A percentile compares a stretch with the other conserved stretches of the same genome.
These are phyloP conservation scores for Plasmodium billcollinsi DNA, from an alignment of 169 alveolate species.

Conservation along the genomic window DNA sequence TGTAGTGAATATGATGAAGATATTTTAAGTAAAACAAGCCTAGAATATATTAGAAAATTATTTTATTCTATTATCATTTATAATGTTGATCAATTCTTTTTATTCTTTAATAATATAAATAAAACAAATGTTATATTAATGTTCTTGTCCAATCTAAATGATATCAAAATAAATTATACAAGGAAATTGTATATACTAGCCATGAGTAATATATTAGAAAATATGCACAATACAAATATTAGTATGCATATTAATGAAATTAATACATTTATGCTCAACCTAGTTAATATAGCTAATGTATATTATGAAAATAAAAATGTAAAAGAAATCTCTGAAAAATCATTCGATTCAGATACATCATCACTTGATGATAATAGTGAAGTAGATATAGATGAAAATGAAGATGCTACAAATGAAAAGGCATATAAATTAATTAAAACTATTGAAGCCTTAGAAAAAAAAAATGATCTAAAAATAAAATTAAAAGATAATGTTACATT, in stretches of 20 bases:
- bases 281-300: slow-evolving; percentile 41
- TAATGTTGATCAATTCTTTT: slow-evolving; percentile 37
- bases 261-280: slow-evolving; percentile 30
- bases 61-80: slow-evolving; percentile 60
- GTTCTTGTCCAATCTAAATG: slow-evolving; percentile 25
- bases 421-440: slow-evolving; percentile 70
- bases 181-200: slow-evolving; percentile 57
- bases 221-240: slow-evolving; percentile 32
- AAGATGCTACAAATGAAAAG: slow-evolving; percentile 73
- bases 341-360: slow-evolving; percentile 56
- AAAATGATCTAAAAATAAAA: slow-evolving; percentile 61
- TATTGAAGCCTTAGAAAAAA: slow-evolving; percentile 72
- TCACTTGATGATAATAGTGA: slow-evolving; percentile 71
- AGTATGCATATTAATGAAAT: slow-evolving; percentile 47
- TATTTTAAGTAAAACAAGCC: slow-evolving; percentile 50
- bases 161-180: slow-evolving; percentile 39
- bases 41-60: slow-evolving; percentile 42
- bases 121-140: slow-evolving; percentile 32
- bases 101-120: slow-evolving; percentile 42
- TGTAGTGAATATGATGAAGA: slow-evolving; percentile 73
- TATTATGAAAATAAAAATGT: slow-evolving; percentile 43
- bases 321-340: slow-evolving; percentile 31
- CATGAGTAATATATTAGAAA: slow-evolving; percentile 58
- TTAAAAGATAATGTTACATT: slow-evolving; percentile 36
- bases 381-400: slow-evolving; percentile 71